Evolutionary conservation across 2,329 filamentous ascomycete species (phyloP).

Genomic region (Dactylonectria estremocensis): DNA sequence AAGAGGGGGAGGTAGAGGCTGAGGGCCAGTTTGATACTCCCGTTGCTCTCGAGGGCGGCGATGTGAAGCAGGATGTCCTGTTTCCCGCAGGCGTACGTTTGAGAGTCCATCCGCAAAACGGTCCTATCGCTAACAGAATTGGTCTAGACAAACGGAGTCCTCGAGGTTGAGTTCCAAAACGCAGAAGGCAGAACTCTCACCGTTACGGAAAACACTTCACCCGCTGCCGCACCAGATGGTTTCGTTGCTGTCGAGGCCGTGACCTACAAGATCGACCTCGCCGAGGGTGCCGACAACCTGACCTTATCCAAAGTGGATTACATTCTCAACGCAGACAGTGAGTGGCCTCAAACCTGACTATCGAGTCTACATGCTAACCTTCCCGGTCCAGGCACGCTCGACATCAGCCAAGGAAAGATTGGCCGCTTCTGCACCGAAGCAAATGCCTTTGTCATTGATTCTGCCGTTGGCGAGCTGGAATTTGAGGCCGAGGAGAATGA

Average conservation of each 20-base stretch:
- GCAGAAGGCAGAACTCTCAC: conserved; percentile 54
- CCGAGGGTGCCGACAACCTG: conserved; percentile 50
- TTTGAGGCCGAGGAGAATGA: conserved; percentile 61
- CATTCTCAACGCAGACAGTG: conserved; percentile 55
- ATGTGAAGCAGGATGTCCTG: conserved; percentile 49
- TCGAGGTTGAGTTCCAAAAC: conserved; percentile 60
- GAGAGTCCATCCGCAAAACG: neutral
- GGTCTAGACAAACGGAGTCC: conserved; percentile 47
- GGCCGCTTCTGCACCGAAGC: conserved; percentile 55
- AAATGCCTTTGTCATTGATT: conserved; percentile 54
- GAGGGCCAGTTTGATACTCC: conserved; percentile 49
- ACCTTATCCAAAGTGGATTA: conserved; percentile 59
- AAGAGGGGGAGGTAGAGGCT: conserved; percentile 48
- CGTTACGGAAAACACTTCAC: conserved; percentile 52
- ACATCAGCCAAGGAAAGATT: conserved; percentile 55
- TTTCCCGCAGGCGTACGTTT: conserved; percentile 54
- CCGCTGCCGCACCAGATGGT: conserved; percentile 53
- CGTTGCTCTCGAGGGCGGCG: conserved; percentile 50
- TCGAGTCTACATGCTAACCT: neutral
- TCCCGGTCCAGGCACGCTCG: conserved; percentile 45
- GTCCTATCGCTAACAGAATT: neutral
- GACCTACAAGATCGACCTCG: conserved; percentile 54
- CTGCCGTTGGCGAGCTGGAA: conserved; percentile 51
- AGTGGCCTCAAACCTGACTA: neutral
- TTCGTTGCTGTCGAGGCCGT: conserved; percentile 56